These are phyloP conservation scores for Cytidiella melzeri DNA, from an alignment of 768 basidiomycete genomes.

Conservation along the genomic window DNA sequence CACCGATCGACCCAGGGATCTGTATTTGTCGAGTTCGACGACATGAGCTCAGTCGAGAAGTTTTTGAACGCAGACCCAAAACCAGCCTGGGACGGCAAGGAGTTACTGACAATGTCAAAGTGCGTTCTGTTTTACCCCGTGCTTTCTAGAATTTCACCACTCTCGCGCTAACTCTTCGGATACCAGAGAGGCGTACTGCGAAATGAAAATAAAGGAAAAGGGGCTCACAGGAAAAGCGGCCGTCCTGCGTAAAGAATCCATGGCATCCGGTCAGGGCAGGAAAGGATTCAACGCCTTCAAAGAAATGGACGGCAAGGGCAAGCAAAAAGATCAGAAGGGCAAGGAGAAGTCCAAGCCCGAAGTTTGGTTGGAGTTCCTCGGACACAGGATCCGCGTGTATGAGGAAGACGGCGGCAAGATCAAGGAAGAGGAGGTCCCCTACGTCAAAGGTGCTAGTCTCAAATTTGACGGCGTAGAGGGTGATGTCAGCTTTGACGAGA, in stretches of 20 bases:
- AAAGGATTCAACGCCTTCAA: constrained; percentile 78
- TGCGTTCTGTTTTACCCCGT: constrained; percentile 28
- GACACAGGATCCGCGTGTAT: constrained; percentile 58
- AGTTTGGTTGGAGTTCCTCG: constrained; percentile 70
- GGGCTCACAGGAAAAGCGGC: constrained; percentile 75
- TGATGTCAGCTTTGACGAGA: constrained; percentile 57
- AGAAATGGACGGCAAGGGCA: constrained; percentile 39
- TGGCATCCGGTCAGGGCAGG: constrained; percentile 34
- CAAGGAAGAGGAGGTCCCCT: constrained; percentile 37
- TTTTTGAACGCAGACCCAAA: constrained; percentile 82
- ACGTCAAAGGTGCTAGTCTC: constrained; percentile 39
- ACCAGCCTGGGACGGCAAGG: constrained; percentile 70
- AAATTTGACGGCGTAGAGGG: constrained; percentile 47
- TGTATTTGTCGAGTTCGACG: constrained; percentile 86
- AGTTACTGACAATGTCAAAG: constrained; percentile 87
- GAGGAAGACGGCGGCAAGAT: constrained; percentile 47
- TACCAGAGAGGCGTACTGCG: constrained; percentile 74
- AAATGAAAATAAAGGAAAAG: constrained; percentile 96
- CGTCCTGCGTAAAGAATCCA: constrained; percentile 47
- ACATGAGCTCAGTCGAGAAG: constrained; percentile 57
- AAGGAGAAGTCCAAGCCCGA: constrained; percentile 41
- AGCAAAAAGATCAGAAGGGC: constrained; percentile 25
- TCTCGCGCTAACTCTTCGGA: neutral
- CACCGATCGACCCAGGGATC: constrained; percentile 60
- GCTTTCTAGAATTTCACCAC: neutral